Evolutionary conservation across 2,329 filamentous ascomycete species (phyloP), one percentile per base, ranked within the genome.

Genomic region (Daldinia sp.): DNA sequence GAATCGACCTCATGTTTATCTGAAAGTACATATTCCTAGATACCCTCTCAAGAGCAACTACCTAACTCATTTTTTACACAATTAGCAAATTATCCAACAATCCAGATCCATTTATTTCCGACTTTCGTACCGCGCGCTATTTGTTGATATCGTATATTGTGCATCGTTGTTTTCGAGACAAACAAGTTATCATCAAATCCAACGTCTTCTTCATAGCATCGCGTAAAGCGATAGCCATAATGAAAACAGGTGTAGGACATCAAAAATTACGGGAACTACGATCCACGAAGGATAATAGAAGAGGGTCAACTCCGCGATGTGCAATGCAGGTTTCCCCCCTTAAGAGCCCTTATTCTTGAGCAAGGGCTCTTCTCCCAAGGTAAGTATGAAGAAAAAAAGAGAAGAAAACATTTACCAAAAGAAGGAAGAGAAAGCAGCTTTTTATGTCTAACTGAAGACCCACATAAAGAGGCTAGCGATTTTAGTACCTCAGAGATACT

Each of bases 261-360:
- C 80, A 81, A 82, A 81, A 82, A 81, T 82, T 82, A 43, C 78
- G 74, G 78, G 77, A 76, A 77, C 79, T 77, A 82, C 80, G 81
- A 80, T 78, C 79, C 78, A 53, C 77, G 77, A 82, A 82, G 79
- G 80, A 78, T 80, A 82, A 81, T 82, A 76, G 78, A 82, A 77
- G 70, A 72, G 74, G 77, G 75, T 76, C 72, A 76, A 80, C 79
- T 77, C 81, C 81, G 77, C 81, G 80, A 73, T 81, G 81, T 84
- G 81, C 81, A 81, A 82, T 83, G 81, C 80, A 83, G 81, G 79
- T 77, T 76, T 77, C 74, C 78, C 77, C 70, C 70, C 73, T 77
- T 81, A 77, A 74, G 70, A 68, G 59, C 70, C 70, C 73, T 75
- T 67, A 72, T 78, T 79, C 78, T 67, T 83, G 81, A 83, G 74